Percentiles rank a stretch among this genome's conserved stretches.
Conservation (phyloP, 768 basidiomycete genomes). For the Calvatia gigantea region DNA sequence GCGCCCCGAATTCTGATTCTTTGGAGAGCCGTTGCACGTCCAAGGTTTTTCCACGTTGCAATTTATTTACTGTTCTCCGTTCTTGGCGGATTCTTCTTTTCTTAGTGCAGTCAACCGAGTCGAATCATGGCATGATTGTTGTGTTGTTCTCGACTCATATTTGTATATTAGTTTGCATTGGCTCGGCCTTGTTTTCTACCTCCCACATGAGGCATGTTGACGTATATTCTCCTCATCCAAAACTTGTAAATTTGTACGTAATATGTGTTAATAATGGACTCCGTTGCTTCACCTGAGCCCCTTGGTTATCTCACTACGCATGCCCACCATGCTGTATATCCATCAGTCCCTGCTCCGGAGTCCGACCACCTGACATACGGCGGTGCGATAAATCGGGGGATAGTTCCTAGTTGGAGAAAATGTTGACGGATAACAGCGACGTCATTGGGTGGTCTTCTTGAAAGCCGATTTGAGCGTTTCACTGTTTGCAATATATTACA, state of each 20-base stretch:
- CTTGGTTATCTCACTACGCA: not conserved
- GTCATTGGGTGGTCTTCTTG: not conserved
- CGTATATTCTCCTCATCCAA: not conserved
- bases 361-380: slow-evolving; percentile 2
- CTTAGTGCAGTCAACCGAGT: not conserved
- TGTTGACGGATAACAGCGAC: not conserved
- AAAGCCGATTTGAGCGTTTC: not conserved
- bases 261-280: not conserved
- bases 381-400: not conserved
- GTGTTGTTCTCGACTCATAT: not conserved
- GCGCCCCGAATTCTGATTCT: not conserved
- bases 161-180: not conserved
- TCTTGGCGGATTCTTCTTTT: not conserved
- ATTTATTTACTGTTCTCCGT: not conserved
- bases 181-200: not conserved
- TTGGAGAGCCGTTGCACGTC: not conserved
- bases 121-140: slow-evolving; percentile 6
- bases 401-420: not conserved
- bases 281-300: not conserved
- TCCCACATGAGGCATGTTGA: not conserved
- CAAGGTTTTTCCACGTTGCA: slow-evolving; percentile 6
- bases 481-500: not conserved
- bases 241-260: not conserved
- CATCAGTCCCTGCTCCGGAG: not conserved
- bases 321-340: not conserved